Conservation (phyloP, 306 rosid genomes). For the Cicer yamashitae region DNA sequence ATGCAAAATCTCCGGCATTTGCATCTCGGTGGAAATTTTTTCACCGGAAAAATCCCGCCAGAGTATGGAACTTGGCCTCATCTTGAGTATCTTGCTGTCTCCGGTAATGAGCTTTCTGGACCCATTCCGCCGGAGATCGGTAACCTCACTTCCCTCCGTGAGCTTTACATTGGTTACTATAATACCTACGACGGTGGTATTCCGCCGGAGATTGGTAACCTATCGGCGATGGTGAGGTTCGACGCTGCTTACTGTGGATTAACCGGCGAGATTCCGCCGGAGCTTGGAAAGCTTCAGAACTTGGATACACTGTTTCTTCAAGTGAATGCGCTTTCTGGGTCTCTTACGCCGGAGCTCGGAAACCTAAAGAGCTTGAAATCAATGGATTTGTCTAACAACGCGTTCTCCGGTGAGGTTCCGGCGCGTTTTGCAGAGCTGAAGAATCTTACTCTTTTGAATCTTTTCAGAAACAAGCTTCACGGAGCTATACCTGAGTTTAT, state of each 20-base stretch:
- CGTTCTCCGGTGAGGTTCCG: constrained; percentile 79
- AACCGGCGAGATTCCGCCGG: constrained; percentile 83
- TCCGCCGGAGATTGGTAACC: constrained; percentile 80
- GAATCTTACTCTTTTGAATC: constrained; percentile 77
- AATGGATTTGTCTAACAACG: constrained; percentile 87
- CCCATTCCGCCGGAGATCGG: constrained; percentile 76
- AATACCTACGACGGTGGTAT: constrained; percentile 73
- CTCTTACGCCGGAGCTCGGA: constrained; percentile 75
- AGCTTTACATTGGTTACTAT: constrained; percentile 84
- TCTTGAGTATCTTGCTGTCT: constrained; percentile 76
- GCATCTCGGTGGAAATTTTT: constrained; percentile 87
- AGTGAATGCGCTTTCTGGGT: constrained; percentile 83
- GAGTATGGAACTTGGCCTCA: constrained; percentile 66
- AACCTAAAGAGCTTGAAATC: constrained; percentile 67
- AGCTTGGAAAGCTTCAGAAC: constrained; percentile 68
- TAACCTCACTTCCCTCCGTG: constrained; percentile 62
- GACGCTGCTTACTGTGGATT: constrained; percentile 88
- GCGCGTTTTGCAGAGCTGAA: constrained; percentile 64
- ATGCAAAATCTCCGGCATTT: constrained; percentile 70
- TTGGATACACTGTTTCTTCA: constrained; percentile 86
- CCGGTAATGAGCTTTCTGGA: constrained; percentile 80
- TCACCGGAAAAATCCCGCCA: constrained; percentile 69
- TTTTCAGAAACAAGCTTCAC: constrained; percentile 86
- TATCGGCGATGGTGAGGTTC: constrained; percentile 64
- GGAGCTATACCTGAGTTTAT: constrained; percentile 90